Evolutionary conservation across 2,329 filamentous ascomycete species (phyloP), one percentile per base, ranked within the genome.

Genomic region (Aspergillus floridensis): DNA sequence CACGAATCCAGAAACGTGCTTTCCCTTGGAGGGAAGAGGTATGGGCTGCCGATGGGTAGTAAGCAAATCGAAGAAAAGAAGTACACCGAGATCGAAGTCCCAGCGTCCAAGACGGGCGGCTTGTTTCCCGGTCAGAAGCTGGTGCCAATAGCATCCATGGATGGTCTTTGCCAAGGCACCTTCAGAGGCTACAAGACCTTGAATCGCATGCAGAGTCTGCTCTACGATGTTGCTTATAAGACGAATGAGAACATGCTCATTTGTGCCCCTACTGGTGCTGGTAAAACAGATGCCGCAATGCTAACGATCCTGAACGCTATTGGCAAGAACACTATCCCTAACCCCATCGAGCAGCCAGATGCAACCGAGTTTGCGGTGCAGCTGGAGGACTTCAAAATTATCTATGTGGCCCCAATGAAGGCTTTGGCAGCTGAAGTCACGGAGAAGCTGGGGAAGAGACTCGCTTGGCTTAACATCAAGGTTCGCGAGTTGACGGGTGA

Each of bases 401-500:
- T 99, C 58, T 99, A 99, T 68, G 95, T 99, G 46, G 95, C 96
- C 1, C 96, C 95, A 0, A 99, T 99, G 96, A 99, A 99, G 76
- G 96, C 95, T 0, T 81, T 99, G 19, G 96, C 96, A 4, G 95
- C 96, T 7, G 95, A 99, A 77, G 90, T 99, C 46, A 98, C 95
- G 0, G 91, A 93, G 38, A 99, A 99, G 78, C 82, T 99, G 3
- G 90, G 92, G 50, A 96, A 92, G 74, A 88, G 93, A 26, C 84
- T 99, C 4, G 89, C 91, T 2, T 99, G 96, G 96, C 84, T 99
- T 5, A 93, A 93, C 7, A 87, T 99, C 68, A 88, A 91, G 72
- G 93, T 92, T 65, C 89, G 95, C 62, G 95, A 99, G 76, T 88
- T 96, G 74, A 99, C 95, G 51, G 95, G 95, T 70, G 95, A 99